phyloP scores from a whole-genome alignment of 495 filamentous ascomycete genomes.

The Rostrohypoxylon terebratum region DNA sequence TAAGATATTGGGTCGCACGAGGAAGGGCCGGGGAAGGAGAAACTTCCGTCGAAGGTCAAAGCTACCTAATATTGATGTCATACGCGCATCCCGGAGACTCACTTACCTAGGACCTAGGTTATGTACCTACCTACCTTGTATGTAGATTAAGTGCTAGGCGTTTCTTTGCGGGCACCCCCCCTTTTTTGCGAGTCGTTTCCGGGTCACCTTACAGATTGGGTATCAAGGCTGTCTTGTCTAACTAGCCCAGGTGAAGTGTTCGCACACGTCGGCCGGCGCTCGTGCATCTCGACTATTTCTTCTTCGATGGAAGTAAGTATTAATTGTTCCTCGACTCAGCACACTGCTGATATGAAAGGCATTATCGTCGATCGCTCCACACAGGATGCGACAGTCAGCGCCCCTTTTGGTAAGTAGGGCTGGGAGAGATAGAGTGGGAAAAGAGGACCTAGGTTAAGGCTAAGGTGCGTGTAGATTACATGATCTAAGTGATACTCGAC shows the following conservation, averaged over 20 bases:
- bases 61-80: slow-evolving; percentile 7
- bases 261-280: background rate
- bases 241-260: background rate
- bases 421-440: background rate
- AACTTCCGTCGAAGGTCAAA: slow-evolving; percentile 6
- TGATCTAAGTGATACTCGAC: slow-evolving; percentile 31
- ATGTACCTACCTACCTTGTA: too few species aligned
- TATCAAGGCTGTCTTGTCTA: background rate
- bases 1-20: slow-evolving; percentile 3
- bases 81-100: slow-evolving; percentile 12
- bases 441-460: background rate
- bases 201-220: slow-evolving; percentile 12
- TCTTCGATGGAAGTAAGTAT: background rate
- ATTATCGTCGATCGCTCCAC: slow-evolving; percentile 11
- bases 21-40: slow-evolving; percentile 9
- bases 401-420: slow-evolving; percentile 33
- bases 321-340: background rate
- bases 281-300: background rate
- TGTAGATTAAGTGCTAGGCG: background rate
- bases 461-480: slow-evolving; percentile 17
- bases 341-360: background rate
- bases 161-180: background rate
- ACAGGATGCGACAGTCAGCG: slow-evolving; percentile 33
- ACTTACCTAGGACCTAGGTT: too few species aligned
- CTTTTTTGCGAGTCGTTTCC: background rate